These are phyloP conservation scores for Kandelia obovata DNA, from an alignment of 345 rosid species.

Conservation along the genomic window DNA sequence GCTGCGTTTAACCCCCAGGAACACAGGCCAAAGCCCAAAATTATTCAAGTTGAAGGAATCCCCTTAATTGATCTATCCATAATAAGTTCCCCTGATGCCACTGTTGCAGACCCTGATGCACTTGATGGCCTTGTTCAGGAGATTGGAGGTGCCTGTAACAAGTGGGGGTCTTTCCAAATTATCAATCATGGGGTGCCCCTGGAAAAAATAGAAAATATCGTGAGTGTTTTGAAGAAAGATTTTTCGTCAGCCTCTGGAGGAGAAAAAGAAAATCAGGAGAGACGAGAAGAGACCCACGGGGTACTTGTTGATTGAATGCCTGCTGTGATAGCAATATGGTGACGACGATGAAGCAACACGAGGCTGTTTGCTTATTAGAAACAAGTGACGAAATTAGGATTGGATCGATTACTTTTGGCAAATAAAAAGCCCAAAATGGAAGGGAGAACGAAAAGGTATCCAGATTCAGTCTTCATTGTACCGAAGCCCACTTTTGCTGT, in stretches of 20 bases:
- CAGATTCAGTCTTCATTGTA: too few species aligned
- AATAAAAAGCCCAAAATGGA: too few species aligned
- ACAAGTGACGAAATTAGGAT: too few species aligned
- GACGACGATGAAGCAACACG: too few species aligned
- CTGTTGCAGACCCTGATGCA: background rate
- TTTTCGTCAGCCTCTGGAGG: slow-evolving; percentile 32
- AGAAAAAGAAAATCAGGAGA: slow-evolving; percentile 36
- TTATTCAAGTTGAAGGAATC: slow-evolving; percentile 24
- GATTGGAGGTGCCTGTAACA: slow-evolving; percentile 34
- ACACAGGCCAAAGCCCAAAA: slow-evolving; percentile 28
- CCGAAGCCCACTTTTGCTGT: too few species aligned
- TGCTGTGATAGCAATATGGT: too few species aligned
- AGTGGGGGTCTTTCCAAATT: slow-evolving; percentile 43
- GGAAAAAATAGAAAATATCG: slow-evolving; percentile 13
- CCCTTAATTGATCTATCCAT: slow-evolving; percentile 35
- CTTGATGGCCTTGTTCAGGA: slow-evolving; percentile 25
- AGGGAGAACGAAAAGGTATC: too few species aligned
- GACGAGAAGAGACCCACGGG: slow-evolving; percentile 25
- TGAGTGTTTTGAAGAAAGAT: slow-evolving; percentile 21
- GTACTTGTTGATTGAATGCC: background rate
- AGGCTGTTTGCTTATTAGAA: too few species aligned
- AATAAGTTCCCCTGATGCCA: background rate
- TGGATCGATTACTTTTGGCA: too few species aligned
- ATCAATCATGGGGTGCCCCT: slow-evolving; percentile 41
- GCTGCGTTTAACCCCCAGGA: slow-evolving; percentile 29